Evolutionary conservation across 495 filamentous ascomycete genomes (phyloP), one percentile per base, ranked within the genome.

Genomic region (Cudoniella acicularis): DNA sequence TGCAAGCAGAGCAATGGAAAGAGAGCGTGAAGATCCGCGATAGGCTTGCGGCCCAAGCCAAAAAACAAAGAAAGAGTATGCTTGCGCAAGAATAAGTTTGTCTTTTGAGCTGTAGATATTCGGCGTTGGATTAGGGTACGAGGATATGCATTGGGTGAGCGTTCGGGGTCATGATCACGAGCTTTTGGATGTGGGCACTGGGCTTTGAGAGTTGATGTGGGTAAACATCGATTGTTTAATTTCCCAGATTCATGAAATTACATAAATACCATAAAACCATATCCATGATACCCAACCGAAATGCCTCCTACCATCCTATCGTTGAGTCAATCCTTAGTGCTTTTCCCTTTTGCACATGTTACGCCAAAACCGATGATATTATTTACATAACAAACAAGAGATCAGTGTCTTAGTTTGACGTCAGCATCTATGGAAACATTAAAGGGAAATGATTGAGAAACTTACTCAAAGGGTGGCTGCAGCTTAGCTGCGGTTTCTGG

Each of bases 401-500:
- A 43, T 69, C 65, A 17, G 65, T 68, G 30, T 68, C 65, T 68
- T n/a, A n/a, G n/a, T n/a, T 21, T 57, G 22, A 20, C n/a, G 49
- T 67, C 49, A 63, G 60, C 24, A 23, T 54, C 4, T 24, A 26
- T 18, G 45, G 21, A 41, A 22, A 56, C 27, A 24, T 10, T 10
- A 8, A 13, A 55, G 20, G 3, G 49, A 49, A 11, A 13, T 6
- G 40, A 23, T 23, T 21, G 18, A 26, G 17, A 11, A 45, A n/a
- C 67, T 77, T 85, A 98, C 94, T 89, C 78, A 98, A 77, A 52
- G 94, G 94, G 75, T 98, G 94, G 73, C 91, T 96, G 77, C 90
- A 91, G 71, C 91, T 96, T 61, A 98, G 79, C 79, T 98, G 94
- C 62, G 94, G 94, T 77, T 96, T 97, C 75, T 98, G 94, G 45